Evolutionary conservation across 2,329 filamentous ascomycete genomes (phyloP), one percentile per base, ranked within the genome.

Genomic region (Alternaria panax): DNA sequence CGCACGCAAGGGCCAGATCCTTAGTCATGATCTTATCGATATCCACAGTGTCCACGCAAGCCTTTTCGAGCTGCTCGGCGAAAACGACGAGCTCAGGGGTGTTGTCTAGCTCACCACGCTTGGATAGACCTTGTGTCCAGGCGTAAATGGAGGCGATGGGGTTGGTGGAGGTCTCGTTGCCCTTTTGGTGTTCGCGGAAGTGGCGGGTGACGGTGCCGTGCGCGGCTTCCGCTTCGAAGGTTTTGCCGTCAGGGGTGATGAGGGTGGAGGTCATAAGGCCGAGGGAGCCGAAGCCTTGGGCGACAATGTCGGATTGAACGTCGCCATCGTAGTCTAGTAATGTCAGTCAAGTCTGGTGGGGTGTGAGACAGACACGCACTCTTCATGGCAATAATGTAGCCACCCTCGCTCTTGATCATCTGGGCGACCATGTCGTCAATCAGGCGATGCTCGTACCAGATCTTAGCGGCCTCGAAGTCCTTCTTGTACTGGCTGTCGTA

Each of bases 381-480:
- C 90, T 99, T 99, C 80, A 98, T 88, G 64, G 95, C 95, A 86
- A 98, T 97, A 79, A 98, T 88, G 82, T 95, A 97, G 65, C 95
- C 95, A 72, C 95, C 95, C 74, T 90, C 88, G 82, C 91, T 95
- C 91, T 99, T 99, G 86, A 99, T 91, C 95, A 99, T 99, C 87
- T 99, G 95, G 50, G 95, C 95, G 66, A 99, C 95, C 95, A 99
- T 98, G 83, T 99, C 95, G 82, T 99, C 95, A 77, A 99, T 98
- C 70, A 99, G 86, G 75, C 95, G 91, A 84, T 99, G 95, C 89
- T 99, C 95, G 79, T 99, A 98, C 95, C 95, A 98, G 83, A 98
- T 96, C 65, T 87, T 87, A 85, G 93, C 92, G 75, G 89, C 90
- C 79, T 97, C 93, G 72, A 98, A 98, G 43, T 92, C 87, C 79